Evolutionary conservation across 2,329 filamentous ascomycete genomes (phyloP).

Genomic region (Fusarium sterilihyphosum): DNA sequence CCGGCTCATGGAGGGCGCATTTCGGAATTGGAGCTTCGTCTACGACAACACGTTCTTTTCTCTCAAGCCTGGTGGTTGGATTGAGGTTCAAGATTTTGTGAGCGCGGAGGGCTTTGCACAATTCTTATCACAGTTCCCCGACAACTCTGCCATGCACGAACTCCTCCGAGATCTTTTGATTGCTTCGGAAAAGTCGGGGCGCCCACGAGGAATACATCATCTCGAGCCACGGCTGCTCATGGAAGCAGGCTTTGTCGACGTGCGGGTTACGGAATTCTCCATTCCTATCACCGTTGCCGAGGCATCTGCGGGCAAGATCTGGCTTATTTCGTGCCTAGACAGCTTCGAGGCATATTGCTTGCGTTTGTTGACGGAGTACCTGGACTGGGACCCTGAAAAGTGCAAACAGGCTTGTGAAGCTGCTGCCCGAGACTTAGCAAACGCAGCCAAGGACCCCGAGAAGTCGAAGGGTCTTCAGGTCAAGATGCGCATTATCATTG

Average conservation of each 20-base stretch:
- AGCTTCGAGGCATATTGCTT: conserved; percentile 60
- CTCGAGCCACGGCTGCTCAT: conserved; percentile 57
- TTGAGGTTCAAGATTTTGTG: conserved; percentile 66
- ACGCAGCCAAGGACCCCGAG: conserved; percentile 58
- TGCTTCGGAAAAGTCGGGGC: conserved; percentile 57
- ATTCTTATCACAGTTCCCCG: conserved; percentile 53
- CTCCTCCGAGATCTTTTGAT: conserved; percentile 54
- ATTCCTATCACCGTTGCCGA: conserved; percentile 60
- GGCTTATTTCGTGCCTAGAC: conserved; percentile 63
- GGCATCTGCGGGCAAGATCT: conserved; percentile 60
- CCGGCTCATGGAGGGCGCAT: conserved; percentile 65
- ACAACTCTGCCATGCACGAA: conserved; percentile 55
- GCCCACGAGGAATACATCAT: conserved; percentile 57
- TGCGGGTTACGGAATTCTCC: conserved; percentile 57
- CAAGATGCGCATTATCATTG: conserved; percentile 60
- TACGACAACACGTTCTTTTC: conserved; percentile 63
- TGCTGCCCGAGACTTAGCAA: conserved; percentile 59
- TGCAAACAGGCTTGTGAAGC: conserved; percentile 59
- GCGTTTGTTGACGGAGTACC: conserved; percentile 61
- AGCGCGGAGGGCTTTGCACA: conserved; percentile 50
- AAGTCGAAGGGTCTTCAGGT: conserved; percentile 55
- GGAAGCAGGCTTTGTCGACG: conserved; percentile 62
- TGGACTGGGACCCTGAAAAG: conserved; percentile 62
- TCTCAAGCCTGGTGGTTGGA: conserved; percentile 66
- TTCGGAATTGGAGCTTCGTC: conserved; percentile 64